Evolutionary conservation across 2,329 filamentous ascomycete genomes (phyloP), one percentile per base, ranked within the genome.

Genomic region (Parastagonospora nodorum): DNA sequence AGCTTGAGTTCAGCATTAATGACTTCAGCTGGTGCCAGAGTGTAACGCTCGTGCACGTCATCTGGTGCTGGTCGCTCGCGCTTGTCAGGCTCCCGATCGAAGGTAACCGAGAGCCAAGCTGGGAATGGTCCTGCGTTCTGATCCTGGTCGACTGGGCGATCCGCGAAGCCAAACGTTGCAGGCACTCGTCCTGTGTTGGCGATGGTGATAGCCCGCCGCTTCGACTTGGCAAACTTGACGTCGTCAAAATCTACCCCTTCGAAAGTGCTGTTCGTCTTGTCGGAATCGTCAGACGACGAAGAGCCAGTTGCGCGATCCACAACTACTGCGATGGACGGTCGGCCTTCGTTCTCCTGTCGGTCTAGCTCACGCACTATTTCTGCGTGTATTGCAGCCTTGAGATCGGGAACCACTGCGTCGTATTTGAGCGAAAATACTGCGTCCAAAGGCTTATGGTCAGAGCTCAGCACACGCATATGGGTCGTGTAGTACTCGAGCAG

Each of bases 361-460:
- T 99, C 94, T 7, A 97, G 79, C 64, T 96, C 89, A 48, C 89
- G 84, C 1, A 89, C 92, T 10, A 97, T 89, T 67, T 97, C 92
- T 49, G 89, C 85, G 55, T 96, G 89, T 0, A 97, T 80, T 55
- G 85, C 88, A 1, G 90, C 85, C 70, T 95, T 97, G 24, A 96
- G 77, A 27, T 93, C 87, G 0, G 92, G 89, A 0, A 95, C 86
- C 1, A 96, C 89, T 0, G 90, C 88, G 55, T 97, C 90, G 67
- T 94, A 97, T 38, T 88, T 87, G 7, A 99, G 75, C 0, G 84
- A 88, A 67, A 97, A 97, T 1, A 92, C 78, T 1, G 92, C 90
- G 51, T 87, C 84, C 2, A 99, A 77, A 0, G 94, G 95, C 71
- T 99, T 99, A 74, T 99, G 94, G 64, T 99, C 94, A 0, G 93